phyloP scores from a whole-genome alignment of 192 early-diverging fungal species.

The Umbelopsis sp. region DNA sequence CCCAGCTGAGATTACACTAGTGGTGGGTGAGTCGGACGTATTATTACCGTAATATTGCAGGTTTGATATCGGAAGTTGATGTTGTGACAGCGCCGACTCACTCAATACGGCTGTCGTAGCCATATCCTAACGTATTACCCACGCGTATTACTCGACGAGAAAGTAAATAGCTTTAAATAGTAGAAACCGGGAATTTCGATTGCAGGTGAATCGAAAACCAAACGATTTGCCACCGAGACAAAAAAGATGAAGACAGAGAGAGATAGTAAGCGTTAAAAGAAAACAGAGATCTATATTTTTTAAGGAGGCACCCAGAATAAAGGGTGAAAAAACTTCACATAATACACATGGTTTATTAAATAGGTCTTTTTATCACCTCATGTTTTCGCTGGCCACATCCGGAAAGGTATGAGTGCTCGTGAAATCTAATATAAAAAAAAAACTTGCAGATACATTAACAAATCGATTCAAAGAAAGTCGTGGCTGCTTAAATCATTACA shows the following conservation, averaged over 20 bases:
- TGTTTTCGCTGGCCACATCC: background rate
- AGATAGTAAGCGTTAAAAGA: background rate
- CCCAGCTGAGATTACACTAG: background rate
- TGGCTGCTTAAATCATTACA: too few species aligned
- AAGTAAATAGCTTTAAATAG: background rate
- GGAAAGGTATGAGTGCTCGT: background rate
- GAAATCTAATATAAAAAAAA: background rate
- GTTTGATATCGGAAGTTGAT: constrained; percentile 12
- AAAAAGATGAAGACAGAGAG: background rate
- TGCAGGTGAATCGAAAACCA: background rate
- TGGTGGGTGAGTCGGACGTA: background rate
- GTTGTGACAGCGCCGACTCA: constrained; percentile 14
- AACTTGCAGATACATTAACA: background rate
- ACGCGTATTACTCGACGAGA: too few species aligned
- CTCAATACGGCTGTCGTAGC: background rate
- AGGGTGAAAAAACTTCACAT: background rate
- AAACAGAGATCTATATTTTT: background rate
- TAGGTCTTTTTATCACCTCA: background rate
- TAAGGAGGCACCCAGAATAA: background rate
- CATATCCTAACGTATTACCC: background rate
- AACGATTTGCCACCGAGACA: background rate
- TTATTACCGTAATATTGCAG: constrained; percentile 11
- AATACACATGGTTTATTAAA: too few species aligned
- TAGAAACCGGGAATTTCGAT: background rate
- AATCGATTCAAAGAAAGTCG: background rate